These are phyloP conservation scores for Arthrocladium fulminans DNA, from an alignment of 2,329 filamentous ascomycete species.

Conservation along the genomic window DNA sequence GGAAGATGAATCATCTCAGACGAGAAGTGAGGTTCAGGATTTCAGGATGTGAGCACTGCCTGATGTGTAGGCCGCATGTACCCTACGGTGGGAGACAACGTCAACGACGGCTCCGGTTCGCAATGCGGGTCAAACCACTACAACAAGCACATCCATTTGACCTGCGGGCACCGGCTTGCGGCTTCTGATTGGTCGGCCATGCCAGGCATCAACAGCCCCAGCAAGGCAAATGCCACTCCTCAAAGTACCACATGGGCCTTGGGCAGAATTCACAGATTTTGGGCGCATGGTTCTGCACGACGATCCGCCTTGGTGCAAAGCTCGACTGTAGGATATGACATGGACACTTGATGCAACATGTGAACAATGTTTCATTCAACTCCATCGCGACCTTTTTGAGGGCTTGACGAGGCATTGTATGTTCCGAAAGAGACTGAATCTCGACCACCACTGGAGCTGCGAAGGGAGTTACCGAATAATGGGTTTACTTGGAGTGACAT, in stretches of 20 bases:
- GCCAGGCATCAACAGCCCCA: neutral
- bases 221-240: neutral
- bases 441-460: no score
- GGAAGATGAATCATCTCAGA: conserved; percentile 1
- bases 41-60: neutral
- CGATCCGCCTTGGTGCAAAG: neutral
- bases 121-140: neutral
- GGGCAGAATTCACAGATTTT: no score
- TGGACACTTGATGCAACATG: neutral
- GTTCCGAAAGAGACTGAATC: no score
- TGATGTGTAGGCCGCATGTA: neutral
- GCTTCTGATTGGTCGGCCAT: neutral
- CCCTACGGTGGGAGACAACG: neutral
- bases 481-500: no score
- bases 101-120: no score
- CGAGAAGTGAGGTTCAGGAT: no score
- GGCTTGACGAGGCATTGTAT: no score
- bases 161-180: neutral
- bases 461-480: no score
- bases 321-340: neutral
- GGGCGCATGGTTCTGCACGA: no score
- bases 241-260: no score
- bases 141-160: neutral
- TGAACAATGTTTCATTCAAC: no score
- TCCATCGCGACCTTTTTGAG: no score